Conservation (phyloP, 2,329 filamentous ascomycete species). For the Ophiobolus disseminans region DNA sequence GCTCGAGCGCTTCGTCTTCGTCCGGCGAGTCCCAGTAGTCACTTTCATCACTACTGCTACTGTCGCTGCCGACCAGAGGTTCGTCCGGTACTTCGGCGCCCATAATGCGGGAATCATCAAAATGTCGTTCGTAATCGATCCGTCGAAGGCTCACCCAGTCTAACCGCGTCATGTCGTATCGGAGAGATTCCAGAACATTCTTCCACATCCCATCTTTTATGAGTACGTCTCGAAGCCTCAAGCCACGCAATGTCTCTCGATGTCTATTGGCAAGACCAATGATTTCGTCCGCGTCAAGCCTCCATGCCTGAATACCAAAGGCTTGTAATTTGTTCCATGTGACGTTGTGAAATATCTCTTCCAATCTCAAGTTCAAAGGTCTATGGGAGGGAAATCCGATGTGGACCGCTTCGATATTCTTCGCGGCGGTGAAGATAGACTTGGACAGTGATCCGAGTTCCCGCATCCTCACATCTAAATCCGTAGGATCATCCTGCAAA, state of each 20-base stretch:
- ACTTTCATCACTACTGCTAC: constrained; percentile 52
- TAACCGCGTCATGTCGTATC: constrained; percentile 63
- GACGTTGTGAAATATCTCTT: constrained; percentile 68
- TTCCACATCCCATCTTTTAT: constrained; percentile 69
- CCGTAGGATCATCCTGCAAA: constrained; percentile 63
- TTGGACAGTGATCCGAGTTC: constrained; percentile 65
- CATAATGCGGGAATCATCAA: constrained; percentile 56
- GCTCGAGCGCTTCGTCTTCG: constrained; percentile 32
- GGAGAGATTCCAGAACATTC: constrained; percentile 64
- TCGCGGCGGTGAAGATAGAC: constrained; percentile 64
- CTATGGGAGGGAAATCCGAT: constrained; percentile 67
- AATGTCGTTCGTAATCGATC: constrained; percentile 65
- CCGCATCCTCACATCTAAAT: constrained; percentile 64
- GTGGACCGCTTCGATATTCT: constrained; percentile 68
- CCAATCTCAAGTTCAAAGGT: constrained; percentile 64
- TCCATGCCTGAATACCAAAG: constrained; percentile 71
- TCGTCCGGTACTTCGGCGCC: constrained; percentile 60
- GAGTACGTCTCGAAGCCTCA: constrained; percentile 67
- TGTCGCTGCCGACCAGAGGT: constrained; percentile 52
- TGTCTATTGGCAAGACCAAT: constrained; percentile 64
- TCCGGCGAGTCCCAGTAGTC: constrained; percentile 45
- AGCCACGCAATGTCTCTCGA: constrained; percentile 62
- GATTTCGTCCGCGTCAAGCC: constrained; percentile 66
- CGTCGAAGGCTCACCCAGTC: constrained; percentile 69
- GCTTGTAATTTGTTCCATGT: constrained; percentile 67